Conservation (phyloP, 1,139 yeast species). For the Candida pseudoviswanathii region DNA sequence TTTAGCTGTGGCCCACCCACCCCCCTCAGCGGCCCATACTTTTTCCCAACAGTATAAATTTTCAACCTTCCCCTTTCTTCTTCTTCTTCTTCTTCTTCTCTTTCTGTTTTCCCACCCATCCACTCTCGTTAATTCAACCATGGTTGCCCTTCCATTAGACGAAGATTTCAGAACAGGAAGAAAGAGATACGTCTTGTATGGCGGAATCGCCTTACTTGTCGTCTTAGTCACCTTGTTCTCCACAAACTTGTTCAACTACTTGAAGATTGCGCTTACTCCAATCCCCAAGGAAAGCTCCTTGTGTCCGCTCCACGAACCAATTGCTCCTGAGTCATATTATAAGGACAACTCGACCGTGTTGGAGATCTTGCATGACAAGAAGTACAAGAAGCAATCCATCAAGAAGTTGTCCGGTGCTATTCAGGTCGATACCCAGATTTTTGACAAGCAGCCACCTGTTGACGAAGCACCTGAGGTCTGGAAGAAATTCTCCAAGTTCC, state of each 20-base stretch:
- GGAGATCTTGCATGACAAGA: conserved; percentile 31
- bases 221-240: conserved; percentile 22
- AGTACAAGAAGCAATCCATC: conserved; percentile 38
- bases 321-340: conserved; percentile 32
- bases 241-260: conserved; percentile 26
- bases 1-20: no score
- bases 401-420: conserved; percentile 44
- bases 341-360: conserved; percentile 40
- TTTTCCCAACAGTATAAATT: no score
- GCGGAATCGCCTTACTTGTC: conserved; percentile 16
- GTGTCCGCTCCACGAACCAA: conserved; percentile 34
- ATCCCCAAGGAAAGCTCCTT: conserved; percentile 19
- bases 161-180: conserved; percentile 8
- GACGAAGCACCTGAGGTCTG: conserved; percentile 39
- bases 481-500: conserved; percentile 33
- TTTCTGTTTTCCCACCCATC: no score
- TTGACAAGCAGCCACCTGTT: conserved; percentile 47
- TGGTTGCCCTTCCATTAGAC: conserved; percentile 22
- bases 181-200: conserved; percentile 9
- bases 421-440: conserved; percentile 46
- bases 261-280: conserved; percentile 25
- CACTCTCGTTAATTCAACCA: no score
- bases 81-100: no score
- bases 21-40: no score
- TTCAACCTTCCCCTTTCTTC: no score